A percentile compares a stretch with the other conserved stretches of the same genome.
Evolutionary conservation across 2,329 filamentous ascomycete genomes (phyloP).

Genomic region (Ceratocystis harringtonii): DNA sequence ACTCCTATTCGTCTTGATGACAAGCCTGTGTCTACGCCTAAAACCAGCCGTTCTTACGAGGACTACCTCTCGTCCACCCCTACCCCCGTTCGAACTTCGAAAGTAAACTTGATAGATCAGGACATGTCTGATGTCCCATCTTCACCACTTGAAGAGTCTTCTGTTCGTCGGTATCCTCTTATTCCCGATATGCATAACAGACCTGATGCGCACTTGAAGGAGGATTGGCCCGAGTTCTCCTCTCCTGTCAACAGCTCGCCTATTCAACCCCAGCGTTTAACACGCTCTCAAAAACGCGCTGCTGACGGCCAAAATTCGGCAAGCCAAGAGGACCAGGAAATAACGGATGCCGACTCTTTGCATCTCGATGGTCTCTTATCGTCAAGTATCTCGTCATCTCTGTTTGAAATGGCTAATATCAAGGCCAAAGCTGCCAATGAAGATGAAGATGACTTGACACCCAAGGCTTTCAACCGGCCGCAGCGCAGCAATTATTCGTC

Average conservation of each 20-base stretch:
- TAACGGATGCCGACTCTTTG: slow-evolving; percentile 3
- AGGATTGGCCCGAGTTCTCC: slow-evolving; percentile 43
- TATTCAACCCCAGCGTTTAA: slow-evolving; percentile 17
- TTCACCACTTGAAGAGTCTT: slow-evolving; percentile 35
- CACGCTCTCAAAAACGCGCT: slow-evolving; percentile 9
- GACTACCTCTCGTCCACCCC: slow-evolving; percentile 45
- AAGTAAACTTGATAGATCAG: slow-evolving; percentile 26
- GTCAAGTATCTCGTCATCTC: background rate
- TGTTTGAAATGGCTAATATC: slow-evolving; percentile 4
- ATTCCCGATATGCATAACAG: slow-evolving; percentile 36
- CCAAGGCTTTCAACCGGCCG: background rate
- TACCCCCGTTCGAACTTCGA: slow-evolving; percentile 35
- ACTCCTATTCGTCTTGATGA: background rate
- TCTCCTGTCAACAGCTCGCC: slow-evolving; percentile 35
- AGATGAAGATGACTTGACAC: background rate
- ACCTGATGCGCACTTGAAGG: slow-evolving; percentile 22
- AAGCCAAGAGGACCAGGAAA: slow-evolving; percentile 7
- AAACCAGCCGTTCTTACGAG: slow-evolving; percentile 30
- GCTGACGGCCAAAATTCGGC: background rate
- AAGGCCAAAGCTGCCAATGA: background rate
- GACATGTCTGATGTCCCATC: slow-evolving; percentile 36
- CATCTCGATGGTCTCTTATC: background rate
- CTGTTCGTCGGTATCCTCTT: slow-evolving; percentile 35
- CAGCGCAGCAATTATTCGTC: background rate
- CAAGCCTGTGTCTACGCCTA: slow-evolving; percentile 29